Percentiles rank a stretch among this genome's conserved stretches.
Evolutionary conservation across 192 early-diverging fungal genomes (phyloP).

Genomic region (Coemansia sp.): DNA sequence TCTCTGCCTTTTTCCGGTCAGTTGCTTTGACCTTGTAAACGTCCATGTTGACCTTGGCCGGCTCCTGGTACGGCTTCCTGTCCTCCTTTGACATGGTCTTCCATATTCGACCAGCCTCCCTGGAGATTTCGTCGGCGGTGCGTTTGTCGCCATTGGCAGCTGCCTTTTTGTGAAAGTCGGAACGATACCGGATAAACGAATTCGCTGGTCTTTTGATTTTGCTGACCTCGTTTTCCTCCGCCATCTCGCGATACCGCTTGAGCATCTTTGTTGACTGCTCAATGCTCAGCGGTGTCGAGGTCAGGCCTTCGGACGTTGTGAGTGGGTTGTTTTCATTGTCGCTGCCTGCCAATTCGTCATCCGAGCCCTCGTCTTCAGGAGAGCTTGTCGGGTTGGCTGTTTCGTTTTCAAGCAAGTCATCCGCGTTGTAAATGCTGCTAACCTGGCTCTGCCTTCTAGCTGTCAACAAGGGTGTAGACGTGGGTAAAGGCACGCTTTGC

Average conservation of each 20-base stretch:
- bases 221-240: neutral
- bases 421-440: neutral
- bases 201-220: constrained; percentile 1
- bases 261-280: constrained; percentile 1
- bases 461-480: neutral
- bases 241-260: constrained; percentile 1
- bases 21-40: neutral
- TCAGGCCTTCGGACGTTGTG: neutral
- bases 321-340: neutral
- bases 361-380: neutral
- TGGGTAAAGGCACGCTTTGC: neutral
- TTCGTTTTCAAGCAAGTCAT: neutral
- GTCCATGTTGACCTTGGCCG: neutral
- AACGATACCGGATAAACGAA: neutral
- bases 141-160: constrained; percentile 2
- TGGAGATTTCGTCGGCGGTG: constrained; percentile 4
- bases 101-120: neutral
- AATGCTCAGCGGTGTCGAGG: neutral
- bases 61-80: neutral
- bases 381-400: neutral
- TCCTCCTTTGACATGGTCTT: neutral
- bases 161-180: constrained; percentile 1
- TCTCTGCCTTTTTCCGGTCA: neutral
- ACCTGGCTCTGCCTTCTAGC: neutral
- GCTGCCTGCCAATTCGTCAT: neutral